Conservation (phyloP, 2,329 filamentous ascomycete species). For the Trichoderma koningiopsis region DNA sequence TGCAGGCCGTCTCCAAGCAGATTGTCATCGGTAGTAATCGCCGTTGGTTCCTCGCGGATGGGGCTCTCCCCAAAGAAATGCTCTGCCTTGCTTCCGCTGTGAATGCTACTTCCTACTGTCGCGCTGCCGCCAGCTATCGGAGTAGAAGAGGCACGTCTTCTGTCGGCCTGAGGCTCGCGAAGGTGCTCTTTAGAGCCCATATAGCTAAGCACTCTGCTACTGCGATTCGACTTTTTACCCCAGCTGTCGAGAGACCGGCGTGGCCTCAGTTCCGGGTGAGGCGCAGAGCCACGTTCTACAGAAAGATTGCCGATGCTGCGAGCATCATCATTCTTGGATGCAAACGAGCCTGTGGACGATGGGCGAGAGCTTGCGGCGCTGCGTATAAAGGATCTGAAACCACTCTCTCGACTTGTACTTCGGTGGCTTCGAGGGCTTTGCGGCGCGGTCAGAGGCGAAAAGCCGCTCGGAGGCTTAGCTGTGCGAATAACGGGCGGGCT, state of each 20-base stretch:
- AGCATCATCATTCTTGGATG: conserved; percentile 59
- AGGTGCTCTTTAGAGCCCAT: conserved; percentile 73
- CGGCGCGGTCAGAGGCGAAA: conserved; percentile 69
- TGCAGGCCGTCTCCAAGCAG: conserved; percentile 45
- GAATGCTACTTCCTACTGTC: conserved; percentile 39
- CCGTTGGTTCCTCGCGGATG: conserved; percentile 57
- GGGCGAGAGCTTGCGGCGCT: conserved; percentile 54
- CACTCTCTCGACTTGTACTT: conserved; percentile 54
- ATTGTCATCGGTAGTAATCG: conserved; percentile 29
- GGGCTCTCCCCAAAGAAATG: conserved; percentile 55
- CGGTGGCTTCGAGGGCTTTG: conserved; percentile 54
- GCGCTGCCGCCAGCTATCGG: conserved; percentile 42
- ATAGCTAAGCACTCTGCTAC: conserved; percentile 65
- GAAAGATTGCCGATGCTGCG: conserved; percentile 67
- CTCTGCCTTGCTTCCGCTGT: conserved; percentile 45
- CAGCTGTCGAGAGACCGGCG: conserved; percentile 64
- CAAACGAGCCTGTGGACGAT: conserved; percentile 59
- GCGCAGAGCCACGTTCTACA: conserved; percentile 58
- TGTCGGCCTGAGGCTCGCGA: conserved; percentile 63
- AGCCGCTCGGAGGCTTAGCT: conserved; percentile 76
- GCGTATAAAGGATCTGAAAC: conserved; percentile 63
- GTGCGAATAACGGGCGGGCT: conserved; percentile 76
- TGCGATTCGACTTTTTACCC: conserved; percentile 58
- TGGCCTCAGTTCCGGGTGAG: conserved; percentile 52
- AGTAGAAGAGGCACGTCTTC: conserved; percentile 51